Conservation (phyloP, 768 basidiomycete genomes). For the Asterophora lycoperdoides region DNA sequence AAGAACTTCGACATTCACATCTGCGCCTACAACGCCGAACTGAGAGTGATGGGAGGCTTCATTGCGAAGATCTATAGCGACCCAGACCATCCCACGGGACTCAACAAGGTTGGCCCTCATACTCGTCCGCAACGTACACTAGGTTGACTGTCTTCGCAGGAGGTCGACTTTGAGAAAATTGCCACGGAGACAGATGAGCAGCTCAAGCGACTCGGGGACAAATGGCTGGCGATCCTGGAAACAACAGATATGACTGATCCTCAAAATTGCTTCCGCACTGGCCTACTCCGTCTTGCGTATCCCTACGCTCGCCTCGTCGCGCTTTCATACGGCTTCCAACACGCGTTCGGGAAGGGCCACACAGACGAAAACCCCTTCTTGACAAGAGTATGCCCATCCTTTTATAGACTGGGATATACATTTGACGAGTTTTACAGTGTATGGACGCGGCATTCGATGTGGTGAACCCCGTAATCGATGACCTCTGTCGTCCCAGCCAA, state of each 20-base stretch:
- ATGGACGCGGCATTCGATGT: constrained; percentile 63
- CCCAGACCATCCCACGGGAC: constrained; percentile 66
- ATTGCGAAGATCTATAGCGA: constrained; percentile 65
- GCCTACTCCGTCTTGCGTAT: constrained; percentile 56
- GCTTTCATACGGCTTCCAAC: constrained; percentile 74
- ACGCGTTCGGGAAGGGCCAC: constrained; percentile 60
- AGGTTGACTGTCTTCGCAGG: constrained; percentile 30
- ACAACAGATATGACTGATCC: constrained; percentile 50
- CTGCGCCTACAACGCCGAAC: constrained; percentile 71
- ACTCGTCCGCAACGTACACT: not conserved
- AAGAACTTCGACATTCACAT: constrained; percentile 76
- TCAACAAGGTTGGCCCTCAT: constrained; percentile 57
- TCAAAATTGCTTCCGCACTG: constrained; percentile 56
- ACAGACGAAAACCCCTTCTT: constrained; percentile 65
- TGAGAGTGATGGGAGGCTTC: constrained; percentile 62
- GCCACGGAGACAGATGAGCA: constrained; percentile 68
- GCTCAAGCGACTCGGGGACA: constrained; percentile 48
- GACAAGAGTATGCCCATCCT: constrained; percentile 45
- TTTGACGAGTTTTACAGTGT: constrained; percentile 40
- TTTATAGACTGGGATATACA: not conserved
- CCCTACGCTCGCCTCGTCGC: constrained; percentile 68
- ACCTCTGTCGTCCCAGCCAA: constrained; percentile 52
- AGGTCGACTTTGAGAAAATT: constrained; percentile 57
- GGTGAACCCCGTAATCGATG: constrained; percentile 55
- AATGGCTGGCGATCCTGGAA: constrained; percentile 54